Evolutionary conservation across 208 protist genomes (phyloP).

Genomic region (Trypanosoma theileri): DNA sequence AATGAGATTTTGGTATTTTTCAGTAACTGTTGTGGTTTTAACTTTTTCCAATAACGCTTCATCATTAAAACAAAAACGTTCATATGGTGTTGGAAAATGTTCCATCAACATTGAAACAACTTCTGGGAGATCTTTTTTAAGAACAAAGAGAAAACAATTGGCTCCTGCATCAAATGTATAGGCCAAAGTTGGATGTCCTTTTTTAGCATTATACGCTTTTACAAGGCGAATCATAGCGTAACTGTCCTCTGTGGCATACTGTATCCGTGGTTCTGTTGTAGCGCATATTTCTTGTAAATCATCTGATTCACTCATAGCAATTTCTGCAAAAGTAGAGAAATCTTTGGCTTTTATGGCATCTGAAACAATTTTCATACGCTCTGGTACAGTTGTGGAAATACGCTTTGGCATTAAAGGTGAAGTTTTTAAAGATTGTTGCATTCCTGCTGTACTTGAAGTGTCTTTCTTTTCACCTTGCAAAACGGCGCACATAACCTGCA

Average conservation of each 20-base stretch:
- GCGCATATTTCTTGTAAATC: conserved; percentile 98
- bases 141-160: conserved; percentile 97
- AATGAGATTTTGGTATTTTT: conserved; percentile 55
- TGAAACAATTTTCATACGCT: conserved; percentile 91
- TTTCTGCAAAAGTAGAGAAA: conserved; percentile 94
- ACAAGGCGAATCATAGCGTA: conserved; percentile 95
- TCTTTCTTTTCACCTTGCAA: conserved; percentile 95
- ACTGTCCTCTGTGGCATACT: conserved; percentile 98
- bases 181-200: conserved; percentile 75
- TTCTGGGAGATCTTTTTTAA: conserved; percentile 82
- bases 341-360: conserved; percentile 91
- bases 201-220: conserved; percentile 88
- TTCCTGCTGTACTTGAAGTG: conserved; percentile 94
- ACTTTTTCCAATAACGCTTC: conserved; percentile 44
- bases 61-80: conserved; percentile 76
- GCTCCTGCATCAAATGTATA: conserved; percentile 99
- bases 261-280: conserved; percentile 97
- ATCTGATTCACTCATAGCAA: conserved; percentile 96
- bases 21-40: conserved; percentile 31
- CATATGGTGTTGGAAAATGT: conserved; percentile 87
- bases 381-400: conserved; percentile 81
- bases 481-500: conserved; percentile 91
- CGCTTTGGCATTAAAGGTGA: conserved; percentile 89
- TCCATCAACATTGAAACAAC: conserved; percentile 85
- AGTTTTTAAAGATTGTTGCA: conserved; percentile 95